Evolutionary conservation across 1,284 basidiomycete genomes (phyloP), one percentile per base, ranked within the genome.

Genomic region (Puccinia hordei): DNA sequence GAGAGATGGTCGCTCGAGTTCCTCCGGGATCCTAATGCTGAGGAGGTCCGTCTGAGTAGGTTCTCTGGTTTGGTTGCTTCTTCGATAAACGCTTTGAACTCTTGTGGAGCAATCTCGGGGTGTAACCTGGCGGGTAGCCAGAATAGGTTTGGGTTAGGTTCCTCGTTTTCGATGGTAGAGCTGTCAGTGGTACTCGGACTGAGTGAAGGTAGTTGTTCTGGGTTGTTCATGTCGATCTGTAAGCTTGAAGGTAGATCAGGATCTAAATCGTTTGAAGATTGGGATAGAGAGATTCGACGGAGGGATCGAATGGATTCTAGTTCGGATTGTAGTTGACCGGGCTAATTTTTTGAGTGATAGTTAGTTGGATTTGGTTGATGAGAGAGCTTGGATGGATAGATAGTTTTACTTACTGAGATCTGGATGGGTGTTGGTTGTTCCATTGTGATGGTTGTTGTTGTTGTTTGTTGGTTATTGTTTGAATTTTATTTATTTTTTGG

Each of bases 121-220:
- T 99, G 96, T 30, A 98, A 88, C 79, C 92, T 90, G 19, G 96
- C 96, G 55, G 96, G 96, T 22, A 99, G 94, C 96, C 96, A 99
- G 88, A 98, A 98, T 81, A 98, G 90, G 86, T 93, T 82, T 30
- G 73, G 66, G 22, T 81, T 27, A 8, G 66, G 53, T 6, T 71
- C 61, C 6, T 53, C 49, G 30, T 46, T 0, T 61, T 57, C 35
- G 71, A 27, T 4, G 55, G 69, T 27, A 55, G 68, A 51, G 51
- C 33, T 59, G 19, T 55, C n/a, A 27, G 49, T 65, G 49, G 74
- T 38, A 24, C 3, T 4, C 27, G 61, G 46, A 33, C 33, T 27
- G 69, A 49, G 35, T 33, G 81, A 53, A 38, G 63, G 33, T 1
- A 24, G 19, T 5, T 82, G 24, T 8, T 46, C 38, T 61, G 27